phyloP scores from a whole-genome alignment of 164 flowering plant genomes.

The Euptelea pleiosperma region DNA sequence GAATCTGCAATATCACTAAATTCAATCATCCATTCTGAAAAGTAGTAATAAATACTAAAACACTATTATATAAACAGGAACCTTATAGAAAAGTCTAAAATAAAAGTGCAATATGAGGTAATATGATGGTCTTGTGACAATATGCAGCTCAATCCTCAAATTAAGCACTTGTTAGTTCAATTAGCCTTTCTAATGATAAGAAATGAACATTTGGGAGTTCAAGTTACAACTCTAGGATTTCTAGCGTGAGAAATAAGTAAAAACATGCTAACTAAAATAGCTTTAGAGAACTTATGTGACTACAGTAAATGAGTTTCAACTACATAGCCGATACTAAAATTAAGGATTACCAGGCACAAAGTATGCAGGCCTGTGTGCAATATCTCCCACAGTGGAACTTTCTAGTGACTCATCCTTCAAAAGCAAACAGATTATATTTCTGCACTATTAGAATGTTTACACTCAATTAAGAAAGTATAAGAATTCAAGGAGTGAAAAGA shows the following conservation, averaged over 20 bases:
- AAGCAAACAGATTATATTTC: conserved; percentile 61
- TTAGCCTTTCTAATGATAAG: background rate
- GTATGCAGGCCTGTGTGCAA: conserved; percentile 98
- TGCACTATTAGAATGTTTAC: too few species aligned
- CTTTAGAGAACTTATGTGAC: background rate
- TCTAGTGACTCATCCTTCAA: conserved; percentile 94
- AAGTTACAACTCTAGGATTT: background rate
- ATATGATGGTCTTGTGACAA: background rate
- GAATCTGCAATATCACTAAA: conserved; percentile 61
- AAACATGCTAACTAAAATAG: background rate
- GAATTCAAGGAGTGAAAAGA: conserved; percentile 13
- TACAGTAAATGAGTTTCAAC: background rate
- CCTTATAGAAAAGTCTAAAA: background rate
- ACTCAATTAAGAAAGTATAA: conserved; percentile 18
- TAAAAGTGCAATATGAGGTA: background rate
- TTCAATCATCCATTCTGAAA: background rate
- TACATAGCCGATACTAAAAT: background rate
- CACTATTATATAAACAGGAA: too few species aligned
- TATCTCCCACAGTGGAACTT: conserved; percentile 72
- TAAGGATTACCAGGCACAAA: conserved; percentile 84
- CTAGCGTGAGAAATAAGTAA: background rate
- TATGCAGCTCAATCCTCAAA: background rate
- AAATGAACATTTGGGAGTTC: background rate
- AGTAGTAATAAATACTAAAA: background rate
- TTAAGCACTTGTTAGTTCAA: background rate